These are phyloP conservation scores for Sextonia rubra DNA, from an alignment of 164 flowering plant genomes.

Conservation along the genomic window DNA sequence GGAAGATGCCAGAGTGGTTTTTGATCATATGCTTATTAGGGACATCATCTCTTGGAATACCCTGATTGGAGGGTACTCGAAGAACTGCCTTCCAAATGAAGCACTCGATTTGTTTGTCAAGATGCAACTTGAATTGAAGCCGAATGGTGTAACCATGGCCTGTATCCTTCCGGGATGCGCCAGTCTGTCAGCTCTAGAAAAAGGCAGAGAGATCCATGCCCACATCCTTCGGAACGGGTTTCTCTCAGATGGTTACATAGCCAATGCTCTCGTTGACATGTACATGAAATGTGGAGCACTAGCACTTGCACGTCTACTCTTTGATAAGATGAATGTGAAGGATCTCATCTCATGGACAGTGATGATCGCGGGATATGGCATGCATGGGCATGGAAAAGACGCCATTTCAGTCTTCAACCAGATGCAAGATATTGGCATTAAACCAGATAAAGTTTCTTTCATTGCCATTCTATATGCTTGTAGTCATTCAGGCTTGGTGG, in stretches of 20 bases:
- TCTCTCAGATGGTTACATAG: conserved; percentile 33
- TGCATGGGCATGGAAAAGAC: conserved; percentile 59
- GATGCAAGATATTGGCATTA: conserved; percentile 41
- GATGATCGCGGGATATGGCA: conserved; percentile 70
- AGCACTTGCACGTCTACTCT: conserved; percentile 37
- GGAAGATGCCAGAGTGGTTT: conserved; percentile 46
- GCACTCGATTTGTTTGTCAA: conserved; percentile 40
- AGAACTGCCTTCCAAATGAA: conserved; percentile 52
- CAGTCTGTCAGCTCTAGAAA: conserved; percentile 49
- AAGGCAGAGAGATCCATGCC: conserved; percentile 56
- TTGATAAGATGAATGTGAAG: conserved; percentile 35
- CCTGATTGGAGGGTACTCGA: conserved; percentile 62
- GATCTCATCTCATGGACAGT: conserved; percentile 62
- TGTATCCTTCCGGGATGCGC: conserved; percentile 63
- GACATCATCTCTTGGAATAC: conserved; percentile 65
- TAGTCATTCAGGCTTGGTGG: conserved; percentile 56
- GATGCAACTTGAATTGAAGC: conserved; percentile 42
- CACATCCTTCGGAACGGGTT: conserved; percentile 39
- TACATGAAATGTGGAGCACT: conserved; percentile 58
- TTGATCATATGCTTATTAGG: conserved; percentile 30
- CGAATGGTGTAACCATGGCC: conserved; percentile 40
- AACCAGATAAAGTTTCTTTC: conserved; percentile 50
- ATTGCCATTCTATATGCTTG: conserved; percentile 56
- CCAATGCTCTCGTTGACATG: conserved; percentile 69
- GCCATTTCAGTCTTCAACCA: conserved; percentile 44